Evolutionary conservation across 192 early-diverging fungal species (phyloP), one percentile per base, ranked within the genome.

Genomic region (Backusella luteola): DNA sequence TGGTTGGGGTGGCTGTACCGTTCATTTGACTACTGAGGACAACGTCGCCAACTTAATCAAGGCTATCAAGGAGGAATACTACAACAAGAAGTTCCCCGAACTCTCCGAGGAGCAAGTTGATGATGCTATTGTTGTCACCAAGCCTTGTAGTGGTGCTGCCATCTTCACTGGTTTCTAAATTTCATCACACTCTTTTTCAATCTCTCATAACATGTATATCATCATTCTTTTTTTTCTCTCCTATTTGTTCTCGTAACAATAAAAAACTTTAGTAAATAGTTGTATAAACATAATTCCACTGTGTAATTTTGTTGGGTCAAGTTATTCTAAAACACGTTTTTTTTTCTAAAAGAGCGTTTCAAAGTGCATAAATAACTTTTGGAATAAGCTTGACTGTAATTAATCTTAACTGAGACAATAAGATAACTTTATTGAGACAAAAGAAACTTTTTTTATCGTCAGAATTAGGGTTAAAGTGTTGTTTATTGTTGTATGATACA

Each of bases 1-100:
- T 52, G 97, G 97, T 15, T 97, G 94, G 95, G 94, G 94, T 52
- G 94, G 80, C 34, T 95, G 94, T 81, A 92, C 94, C 3, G 96
- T 97, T 26, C 90, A 89, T 66, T 82, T 97, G 42, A 90, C 96
- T 23, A 74, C 87, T 26, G 88, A 87, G 73, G 84, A 88, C 36
- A 81, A 85, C 15, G 89, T 94, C 1, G 80, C 84, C 17, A 74
- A 44, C 2, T 94, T 96, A 69, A 91, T 95, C 35, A 69, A 80
- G 4, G 76, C 76, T 14, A 69, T 96, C 68, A 91, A 88, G 76
- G 85, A 88, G 39, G 79, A 89, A 19, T 96, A 90, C 77, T 96
- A 92, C 70, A 71, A 59, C 34, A 85, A 84, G 76, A 81, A 85
- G 39, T 80, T 80, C 67, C 87, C 90, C 7, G 34, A 86, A 8